These are phyloP conservation scores for Triticum aestivum DNA, from an alignment of 176 grass and related monocot genomes.

Conservation along the genomic window DNA sequence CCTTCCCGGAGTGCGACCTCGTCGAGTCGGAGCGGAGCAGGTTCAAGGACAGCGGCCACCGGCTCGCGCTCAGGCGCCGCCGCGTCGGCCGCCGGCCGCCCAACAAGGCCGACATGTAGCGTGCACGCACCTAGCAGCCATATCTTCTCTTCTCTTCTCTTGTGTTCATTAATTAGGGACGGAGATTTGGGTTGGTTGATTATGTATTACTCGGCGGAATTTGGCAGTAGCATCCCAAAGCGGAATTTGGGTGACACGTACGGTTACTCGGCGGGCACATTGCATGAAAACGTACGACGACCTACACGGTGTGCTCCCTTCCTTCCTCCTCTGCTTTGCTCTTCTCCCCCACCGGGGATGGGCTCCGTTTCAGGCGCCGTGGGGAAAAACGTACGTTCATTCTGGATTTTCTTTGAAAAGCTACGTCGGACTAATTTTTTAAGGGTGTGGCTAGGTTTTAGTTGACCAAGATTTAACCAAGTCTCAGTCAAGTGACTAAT, in stretches of 20 bases:
- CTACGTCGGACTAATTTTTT: too few species aligned
- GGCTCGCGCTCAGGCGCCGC: slow-evolving; percentile 21
- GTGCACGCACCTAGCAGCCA: not conserved
- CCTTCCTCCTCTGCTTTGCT: too few species aligned
- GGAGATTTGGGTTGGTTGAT: not conserved
- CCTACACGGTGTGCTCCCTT: too few species aligned
- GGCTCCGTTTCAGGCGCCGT: too few species aligned
- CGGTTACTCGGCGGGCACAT: not conserved
- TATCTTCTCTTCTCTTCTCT: not conserved
- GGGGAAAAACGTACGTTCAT: too few species aligned
- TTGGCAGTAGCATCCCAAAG: not conserved
- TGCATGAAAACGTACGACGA: too few species aligned
- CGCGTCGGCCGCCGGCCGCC: not conserved
- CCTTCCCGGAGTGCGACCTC: slow-evolving; percentile 67
- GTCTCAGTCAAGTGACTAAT: too few species aligned
- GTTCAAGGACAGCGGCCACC: slow-evolving; percentile 66
- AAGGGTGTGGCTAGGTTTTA: too few species aligned
- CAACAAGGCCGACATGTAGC: slow-evolving; percentile 8
- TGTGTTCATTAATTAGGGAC: not conserved
- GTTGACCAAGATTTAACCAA: too few species aligned
- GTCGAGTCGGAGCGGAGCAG: slow-evolving; percentile 55
- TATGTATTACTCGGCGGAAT: not conserved
- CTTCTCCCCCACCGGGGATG: too few species aligned
- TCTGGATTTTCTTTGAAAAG: too few species aligned
- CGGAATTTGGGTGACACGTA: not conserved